Evolutionary conservation across 257 asterid genomes (phyloP), one percentile per base, ranked within the genome.

Genomic region (Nicotiana knightiana): DNA sequence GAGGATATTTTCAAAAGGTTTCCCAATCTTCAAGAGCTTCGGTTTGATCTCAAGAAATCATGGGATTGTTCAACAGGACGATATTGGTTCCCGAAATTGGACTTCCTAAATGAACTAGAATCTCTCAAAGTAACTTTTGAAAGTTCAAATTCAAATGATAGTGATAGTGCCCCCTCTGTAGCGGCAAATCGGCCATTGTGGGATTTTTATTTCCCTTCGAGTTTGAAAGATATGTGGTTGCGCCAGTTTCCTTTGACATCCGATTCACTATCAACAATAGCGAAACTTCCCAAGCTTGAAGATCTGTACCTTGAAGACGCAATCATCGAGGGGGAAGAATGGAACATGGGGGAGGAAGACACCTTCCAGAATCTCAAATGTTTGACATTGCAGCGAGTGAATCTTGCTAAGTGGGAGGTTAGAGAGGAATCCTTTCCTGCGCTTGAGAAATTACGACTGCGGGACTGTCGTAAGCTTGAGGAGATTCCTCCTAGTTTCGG

Each of bases 71-170:
- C 65, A 61, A 17, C 30, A 4, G 64, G 12, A n/a, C 13, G 1
- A n/a, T 1, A 3, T 0, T 28, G 61, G 4, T 59, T 48, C 15
- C 85, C 79, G 0, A 61, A 62, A 53, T 32, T 77, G 33, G 48
- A 77, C 62, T 54, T 1, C 46, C 82, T 77, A 33, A 48, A 3
- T 13, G 54, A 53, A 26, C 67, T 77, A 24, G 32, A 76, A 3
- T 0, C 0, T 0, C 75, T 82, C 32, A 0, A 0, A 0, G 35
- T 55, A 37, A 0, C 6, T 54, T 64, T 33, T 67, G 0, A 3
- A 17, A 35, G 53, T 17, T 67, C 28, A 33, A 17, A 30, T 1
- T 0, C 46, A 30, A 30, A 81, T 21, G 24, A 21, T 21, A 21
- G 24, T 30, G 4, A 64, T 1, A 59, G 51, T n/a, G 15, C 26